Evolutionary conservation across 2,329 filamentous ascomycete genomes (phyloP).

Genomic region (Metarhizium album): DNA sequence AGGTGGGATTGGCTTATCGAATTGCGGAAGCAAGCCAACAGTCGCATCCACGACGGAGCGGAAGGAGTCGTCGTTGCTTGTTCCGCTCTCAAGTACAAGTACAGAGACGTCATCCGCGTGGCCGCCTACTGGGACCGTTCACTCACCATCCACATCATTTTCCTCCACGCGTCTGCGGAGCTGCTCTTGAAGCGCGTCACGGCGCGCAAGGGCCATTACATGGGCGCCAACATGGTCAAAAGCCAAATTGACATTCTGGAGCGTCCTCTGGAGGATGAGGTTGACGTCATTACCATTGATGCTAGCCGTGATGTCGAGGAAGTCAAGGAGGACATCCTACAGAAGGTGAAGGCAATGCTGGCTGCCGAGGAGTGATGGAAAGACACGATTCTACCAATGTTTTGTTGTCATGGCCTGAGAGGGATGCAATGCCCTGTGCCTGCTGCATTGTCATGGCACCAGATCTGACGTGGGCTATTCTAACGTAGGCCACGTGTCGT

Average conservation of each 20-base stretch:
- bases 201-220: slow-evolving; percentile 74
- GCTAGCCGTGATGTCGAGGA: slow-evolving; percentile 47
- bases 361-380: slow-evolving; percentile 11
- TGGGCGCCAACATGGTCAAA: slow-evolving; percentile 91
- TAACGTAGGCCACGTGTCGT: neutral
- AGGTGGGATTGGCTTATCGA: slow-evolving; percentile 94
- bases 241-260: slow-evolving; percentile 88
- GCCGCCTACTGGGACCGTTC: slow-evolving; percentile 64
- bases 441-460: neutral
- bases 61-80: slow-evolving; percentile 88
- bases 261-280: slow-evolving; percentile 59
- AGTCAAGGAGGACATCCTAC: slow-evolving; percentile 50
- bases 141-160: slow-evolving; percentile 85
- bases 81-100: slow-evolving; percentile 92
- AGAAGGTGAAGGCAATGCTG: slow-evolving; percentile 45
- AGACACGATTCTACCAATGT: neutral
- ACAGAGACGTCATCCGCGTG: slow-evolving; percentile 81
- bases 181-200: slow-evolving; percentile 66
- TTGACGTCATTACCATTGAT: slow-evolving; percentile 62
- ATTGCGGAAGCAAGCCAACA: slow-evolving; percentile 58
- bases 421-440: neutral
- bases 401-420: no score
- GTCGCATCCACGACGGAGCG: slow-evolving; percentile 43
- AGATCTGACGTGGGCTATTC: neutral
- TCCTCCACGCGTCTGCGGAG: slow-evolving; percentile 68